Evolutionary conservation across 106 monocot species (phyloP).

Genomic region (Allium sativum): DNA sequence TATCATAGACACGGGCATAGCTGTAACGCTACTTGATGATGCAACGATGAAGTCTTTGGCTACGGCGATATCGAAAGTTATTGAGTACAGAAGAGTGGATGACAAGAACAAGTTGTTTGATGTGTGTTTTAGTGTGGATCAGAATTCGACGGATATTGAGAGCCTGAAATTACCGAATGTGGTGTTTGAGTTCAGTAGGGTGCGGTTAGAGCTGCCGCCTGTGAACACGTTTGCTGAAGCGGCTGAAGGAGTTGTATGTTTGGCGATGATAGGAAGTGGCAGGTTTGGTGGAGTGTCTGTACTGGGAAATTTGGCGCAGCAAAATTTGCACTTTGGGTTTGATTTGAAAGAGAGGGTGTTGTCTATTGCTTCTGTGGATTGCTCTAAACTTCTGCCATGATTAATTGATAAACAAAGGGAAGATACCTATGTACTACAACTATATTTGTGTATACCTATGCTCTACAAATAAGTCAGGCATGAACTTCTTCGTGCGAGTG

Average conservation of each 20-base stretch:
- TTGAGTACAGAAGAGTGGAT: too few relatives aligned
- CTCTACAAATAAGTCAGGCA: too few relatives aligned
- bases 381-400: neutral
- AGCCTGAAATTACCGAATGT: too few relatives aligned
- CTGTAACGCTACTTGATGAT: slow-evolving; percentile 18
- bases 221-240: neutral
- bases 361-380: slow-evolving; percentile 5
- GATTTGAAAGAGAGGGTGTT: slow-evolving; percentile 3
- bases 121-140: too few relatives aligned
- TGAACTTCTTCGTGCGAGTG: too few relatives aligned
- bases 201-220: neutral
- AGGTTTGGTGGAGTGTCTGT: neutral
- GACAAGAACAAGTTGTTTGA: too few relatives aligned
- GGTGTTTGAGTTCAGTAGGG: neutral
- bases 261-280: neutral
- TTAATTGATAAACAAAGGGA: too few relatives aligned
- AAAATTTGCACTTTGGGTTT: slow-evolving; percentile 11
- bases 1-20: slow-evolving; percentile 41
- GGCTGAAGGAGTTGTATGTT: neutral
- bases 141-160: too few relatives aligned
- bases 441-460: too few relatives aligned
- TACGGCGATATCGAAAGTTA: too few relatives aligned
- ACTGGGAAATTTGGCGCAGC: slow-evolving; percentile 11
- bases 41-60: slow-evolving; percentile 1
- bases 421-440: too few relatives aligned